Base-by-base conservation (phyloP, 2,329 filamentous ascomycete species). In the Magnaporthales sp. region DNA sequence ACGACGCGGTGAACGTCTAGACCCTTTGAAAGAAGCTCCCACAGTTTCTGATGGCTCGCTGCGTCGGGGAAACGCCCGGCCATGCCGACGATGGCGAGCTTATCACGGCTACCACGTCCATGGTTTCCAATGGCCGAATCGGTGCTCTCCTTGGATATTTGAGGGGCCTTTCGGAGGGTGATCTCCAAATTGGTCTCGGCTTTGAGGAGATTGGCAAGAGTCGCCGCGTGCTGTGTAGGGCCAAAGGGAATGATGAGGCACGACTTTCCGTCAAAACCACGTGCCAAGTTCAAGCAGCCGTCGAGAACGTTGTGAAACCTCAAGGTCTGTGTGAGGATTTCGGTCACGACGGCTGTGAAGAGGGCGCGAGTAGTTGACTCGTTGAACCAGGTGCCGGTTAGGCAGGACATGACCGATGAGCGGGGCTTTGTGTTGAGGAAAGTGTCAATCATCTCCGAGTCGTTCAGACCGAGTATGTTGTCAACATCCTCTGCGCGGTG, bases 1-100 rank as follows among this genome's bases (percentile, higher is more conserved):
- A 90, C 81, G 68, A 83, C 83, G 68, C 86, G 83, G 74, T 92
- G 89, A 32, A 92, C 90, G 75, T 92, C 90, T 8, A 92, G 83
- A 13, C 91, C 91, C 75, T 90, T 88, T 74, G 88, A 85, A 24
- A 93, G 81, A 4, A 93, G 80, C 68, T 91, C 87, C 91, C 91
- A 93, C 31, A 93, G 85, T 66, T 86, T 85, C 67, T 92, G 89
- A 68, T 87, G 84, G 72, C 83, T 89, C 19, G 86, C 88, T 64
- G 90, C 89, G 71, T 90, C 88, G 1, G 91, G 91, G 75, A 92
- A 93, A 64, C 91, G 85, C 64, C 91, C 90, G 62, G 91, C 86
- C 85, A 92, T 91, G 65, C 92, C 92, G 38, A 96, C 90, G 69
- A 96, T 93, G 67, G 92, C 92, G 69, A 96, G 86, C 76, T 93